Base-by-base conservation (phyloP, 352 stramenopile species). In the Globisporangium radiosum region DNA sequence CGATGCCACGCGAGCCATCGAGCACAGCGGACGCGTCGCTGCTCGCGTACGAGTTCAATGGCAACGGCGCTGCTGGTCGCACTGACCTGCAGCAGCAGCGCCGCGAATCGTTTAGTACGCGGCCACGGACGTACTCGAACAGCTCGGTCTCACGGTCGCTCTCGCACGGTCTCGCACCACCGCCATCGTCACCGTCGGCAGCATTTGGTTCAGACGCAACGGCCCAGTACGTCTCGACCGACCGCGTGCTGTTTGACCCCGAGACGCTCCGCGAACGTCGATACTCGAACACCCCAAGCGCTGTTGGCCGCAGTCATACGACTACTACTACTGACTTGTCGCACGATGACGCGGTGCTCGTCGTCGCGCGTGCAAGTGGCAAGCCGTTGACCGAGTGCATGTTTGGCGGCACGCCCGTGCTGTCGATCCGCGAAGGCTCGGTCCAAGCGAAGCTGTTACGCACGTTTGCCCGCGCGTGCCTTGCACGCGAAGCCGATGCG, bases 381-480 rank as follows among this genome's bases (percentile, higher is more conserved):
- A 89, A 83, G 43, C 59, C 82, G 1, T 65, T 84, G 4, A 74
- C 82, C 3, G 58, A 78, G 53, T 90, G 77, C 47, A 62, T 86
- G 62, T 92, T 92, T 64, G 82, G 71, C 38, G 82, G 82, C 7
- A 59, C 77, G 7, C 75, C 73, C 3, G 59, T 92, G 10, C 59
- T 76, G 5, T 51, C 77, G 39, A 92, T 92, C 51, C 70, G 74
- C 33, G 76, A 89, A 63, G 82, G 78, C 48, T 79, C 78, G 3
- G 69, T 88, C 6, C 80, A 92, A 56, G 77, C 80, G 10, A 80
- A 82, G 49, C 60, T 92, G 4, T 68, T 92, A 63, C 64, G 74
- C 44, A 85, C 85, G 50, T 92, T 88, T 59, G 82, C 82, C 1
- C 87, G 87, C 60, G 78, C 82, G 10, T 92, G 82, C 59, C 57